phyloP scores from a whole-genome alignment of 805 yeast genomes.

The Wickerhamiella azymoides region DNA sequence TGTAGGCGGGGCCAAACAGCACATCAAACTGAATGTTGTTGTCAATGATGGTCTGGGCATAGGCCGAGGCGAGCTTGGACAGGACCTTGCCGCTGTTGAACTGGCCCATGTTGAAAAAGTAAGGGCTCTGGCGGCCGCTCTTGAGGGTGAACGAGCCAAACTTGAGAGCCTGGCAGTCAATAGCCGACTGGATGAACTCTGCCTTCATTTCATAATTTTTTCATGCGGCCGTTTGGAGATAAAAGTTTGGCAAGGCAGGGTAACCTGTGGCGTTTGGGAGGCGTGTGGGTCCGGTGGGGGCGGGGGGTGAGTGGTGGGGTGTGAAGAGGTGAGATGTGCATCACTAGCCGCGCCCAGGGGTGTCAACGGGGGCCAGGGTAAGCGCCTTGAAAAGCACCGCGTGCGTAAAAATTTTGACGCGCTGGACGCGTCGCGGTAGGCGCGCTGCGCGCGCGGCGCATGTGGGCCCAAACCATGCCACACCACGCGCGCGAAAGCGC shows the following conservation, averaged over 20 bases:
- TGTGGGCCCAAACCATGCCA: no score
- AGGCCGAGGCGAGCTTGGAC: slow-evolving; percentile 71
- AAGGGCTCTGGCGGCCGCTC: slow-evolving; percentile 89
- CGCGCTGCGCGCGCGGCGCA: no score
- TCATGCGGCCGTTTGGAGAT: background rate
- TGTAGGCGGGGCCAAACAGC: slow-evolving; percentile 94
- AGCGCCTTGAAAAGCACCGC: no score
- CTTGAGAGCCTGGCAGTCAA: slow-evolving; percentile 66
- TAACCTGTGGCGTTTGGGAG: background rate
- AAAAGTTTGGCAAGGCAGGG: background rate
- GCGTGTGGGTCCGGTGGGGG: background rate
- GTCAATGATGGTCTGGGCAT: slow-evolving; percentile 74
- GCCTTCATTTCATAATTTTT: slow-evolving; percentile 28
- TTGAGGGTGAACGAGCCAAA: slow-evolving; percentile 85
- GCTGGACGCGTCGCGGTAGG: no score
- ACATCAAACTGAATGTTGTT: slow-evolving; percentile 78
- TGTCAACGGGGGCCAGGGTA: no score
- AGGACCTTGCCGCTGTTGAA: slow-evolving; percentile 70
- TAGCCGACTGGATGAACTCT: slow-evolving; percentile 70
- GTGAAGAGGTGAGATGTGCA: no score
- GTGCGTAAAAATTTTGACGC: no score
- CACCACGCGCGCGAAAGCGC: no score
- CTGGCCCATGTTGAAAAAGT: slow-evolving; percentile 87
- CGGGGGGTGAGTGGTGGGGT: background rate
- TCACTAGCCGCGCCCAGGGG: no score